Percentiles rank a stretch among this genome's conserved stretches.
Evolutionary conservation across 306 rosid genomes (phyloP).

Genomic region (Prunus campanulata): DNA sequence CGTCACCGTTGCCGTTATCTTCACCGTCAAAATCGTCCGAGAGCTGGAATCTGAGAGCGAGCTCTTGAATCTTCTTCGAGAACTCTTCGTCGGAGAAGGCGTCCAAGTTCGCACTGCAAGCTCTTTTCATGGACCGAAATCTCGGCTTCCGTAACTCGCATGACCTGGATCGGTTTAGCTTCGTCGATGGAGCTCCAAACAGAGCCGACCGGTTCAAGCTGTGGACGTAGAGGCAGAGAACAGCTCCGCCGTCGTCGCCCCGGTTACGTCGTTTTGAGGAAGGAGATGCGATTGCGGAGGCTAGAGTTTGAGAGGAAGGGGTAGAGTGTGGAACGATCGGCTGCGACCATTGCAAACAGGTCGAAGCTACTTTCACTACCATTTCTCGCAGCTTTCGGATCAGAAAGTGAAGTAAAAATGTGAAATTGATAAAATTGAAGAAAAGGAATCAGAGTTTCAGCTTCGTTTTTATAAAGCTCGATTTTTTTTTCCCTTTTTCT

Average conservation of each 20-base stretch:
- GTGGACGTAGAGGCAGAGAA: conserved; percentile 32
- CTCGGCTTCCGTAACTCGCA: conserved; percentile 21
- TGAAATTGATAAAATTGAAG: not conserved
- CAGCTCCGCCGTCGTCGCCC: conserved; percentile 27
- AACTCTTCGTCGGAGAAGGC: conserved; percentile 81
- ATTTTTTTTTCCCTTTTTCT: not conserved
- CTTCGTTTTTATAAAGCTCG: not conserved
- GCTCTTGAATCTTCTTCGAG: conserved; percentile 65
- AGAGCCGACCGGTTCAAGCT: conserved; percentile 40
- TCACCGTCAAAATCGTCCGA: conserved; percentile 17
- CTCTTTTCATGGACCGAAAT: conserved; percentile 30
- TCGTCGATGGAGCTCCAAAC: conserved; percentile 31
- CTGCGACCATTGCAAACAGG: conserved; percentile 65
- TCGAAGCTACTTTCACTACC: conserved; percentile 55
- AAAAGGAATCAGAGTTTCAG: not conserved
- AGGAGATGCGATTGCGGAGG: conserved; percentile 51
- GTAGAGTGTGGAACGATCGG: conserved; percentile 55
- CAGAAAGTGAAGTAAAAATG: not conserved
- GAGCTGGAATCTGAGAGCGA: conserved; percentile 60
- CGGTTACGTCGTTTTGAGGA: conserved; percentile 41
- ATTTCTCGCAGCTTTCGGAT: conserved; percentile 22
- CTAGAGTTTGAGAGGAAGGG: conserved; percentile 58
- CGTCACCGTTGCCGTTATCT: not conserved
- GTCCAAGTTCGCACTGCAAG: conserved; percentile 60
- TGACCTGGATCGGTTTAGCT: conserved; percentile 45